Evolutionary conservation across 2,329 filamentous ascomycete species (phyloP).

Genomic region (Onygenales sp.): DNA sequence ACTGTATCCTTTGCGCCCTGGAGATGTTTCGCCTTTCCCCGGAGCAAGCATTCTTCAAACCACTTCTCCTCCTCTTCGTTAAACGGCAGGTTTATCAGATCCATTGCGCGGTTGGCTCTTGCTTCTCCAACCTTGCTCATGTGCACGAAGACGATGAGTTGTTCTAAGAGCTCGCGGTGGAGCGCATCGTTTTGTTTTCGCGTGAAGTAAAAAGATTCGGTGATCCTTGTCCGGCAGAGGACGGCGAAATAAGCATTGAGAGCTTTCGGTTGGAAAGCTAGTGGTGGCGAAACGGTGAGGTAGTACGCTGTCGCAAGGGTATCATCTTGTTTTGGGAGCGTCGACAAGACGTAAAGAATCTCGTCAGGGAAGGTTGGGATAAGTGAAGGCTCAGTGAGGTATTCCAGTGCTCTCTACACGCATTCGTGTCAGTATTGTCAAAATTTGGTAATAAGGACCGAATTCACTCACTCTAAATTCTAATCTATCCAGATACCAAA

Average conservation of each 20-base stretch:
- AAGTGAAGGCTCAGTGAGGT: constrained; percentile 69
- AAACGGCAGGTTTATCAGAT: constrained; percentile 67
- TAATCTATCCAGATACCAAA: constrained; percentile 69
- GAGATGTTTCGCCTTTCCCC: constrained; percentile 55
- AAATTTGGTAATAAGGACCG: neutral
- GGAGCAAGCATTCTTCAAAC: constrained; percentile 60
- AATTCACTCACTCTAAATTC: constrained; percentile 50
- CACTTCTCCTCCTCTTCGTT: constrained; percentile 60
- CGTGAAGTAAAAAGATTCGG: constrained; percentile 65
- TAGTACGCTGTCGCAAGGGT: constrained; percentile 68
- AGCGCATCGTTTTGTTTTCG: constrained; percentile 53
- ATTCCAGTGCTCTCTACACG: constrained; percentile 56
- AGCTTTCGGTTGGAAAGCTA: constrained; percentile 50
- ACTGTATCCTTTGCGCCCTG: constrained; percentile 63
- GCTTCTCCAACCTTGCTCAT: constrained; percentile 26
- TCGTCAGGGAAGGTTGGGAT: constrained; percentile 76
- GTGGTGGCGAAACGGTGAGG: constrained; percentile 61
- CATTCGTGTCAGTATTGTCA: constrained; percentile 7
- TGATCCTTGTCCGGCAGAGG: constrained; percentile 56
- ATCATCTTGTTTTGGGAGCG: constrained; percentile 48
- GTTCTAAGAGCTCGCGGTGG: constrained; percentile 57
- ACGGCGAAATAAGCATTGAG: constrained; percentile 61
- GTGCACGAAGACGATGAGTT: constrained; percentile 53
- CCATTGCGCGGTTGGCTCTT: constrained; percentile 50
- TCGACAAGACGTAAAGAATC: constrained; percentile 61